Conservation (phyloP, 2,329 filamentous ascomycete genomes). For the Pyricularia pennisetigena region DNA sequence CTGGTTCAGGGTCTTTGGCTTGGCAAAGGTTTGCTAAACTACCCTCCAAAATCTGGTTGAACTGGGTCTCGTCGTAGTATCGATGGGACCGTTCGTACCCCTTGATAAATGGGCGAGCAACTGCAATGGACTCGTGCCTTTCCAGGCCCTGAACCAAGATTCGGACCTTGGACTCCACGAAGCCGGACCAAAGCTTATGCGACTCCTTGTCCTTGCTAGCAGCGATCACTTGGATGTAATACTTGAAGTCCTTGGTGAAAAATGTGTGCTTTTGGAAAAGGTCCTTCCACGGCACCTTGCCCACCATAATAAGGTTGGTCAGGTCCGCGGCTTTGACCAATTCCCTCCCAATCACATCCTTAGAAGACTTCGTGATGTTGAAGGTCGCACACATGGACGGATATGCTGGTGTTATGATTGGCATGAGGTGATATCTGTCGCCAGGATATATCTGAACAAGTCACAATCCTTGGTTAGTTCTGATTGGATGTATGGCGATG, state of each 20-base stretch:
- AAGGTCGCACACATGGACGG: conserved; percentile 97
- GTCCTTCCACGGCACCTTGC: conserved; percentile 73
- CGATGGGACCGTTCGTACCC: conserved; percentile 76
- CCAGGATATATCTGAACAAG: conserved; percentile 56
- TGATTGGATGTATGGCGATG: neutral
- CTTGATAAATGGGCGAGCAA: conserved; percentile 89
- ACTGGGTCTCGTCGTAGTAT: conserved; percentile 36
- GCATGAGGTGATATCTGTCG: conserved; percentile 87
- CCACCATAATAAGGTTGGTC: conserved; percentile 67
- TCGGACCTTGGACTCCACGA: conserved; percentile 88
- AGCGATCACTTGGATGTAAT: conserved; percentile 83
- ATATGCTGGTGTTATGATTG: conserved; percentile 94
- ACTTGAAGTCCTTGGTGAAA: conserved; percentile 88
- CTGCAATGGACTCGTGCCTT: conserved; percentile 64
- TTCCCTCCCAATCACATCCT: conserved; percentile 74
- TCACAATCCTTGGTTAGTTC: conserved; percentile 6
- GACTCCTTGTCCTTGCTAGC: conserved; percentile 76
- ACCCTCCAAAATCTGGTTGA: conserved; percentile 44
- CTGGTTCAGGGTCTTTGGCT: conserved; percentile 24
- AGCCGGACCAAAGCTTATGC: conserved; percentile 79
- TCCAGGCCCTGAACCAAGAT: conserved; percentile 78
- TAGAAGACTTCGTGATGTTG: conserved; percentile 82
- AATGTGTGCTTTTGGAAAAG: conserved; percentile 87
- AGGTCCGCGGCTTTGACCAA: conserved; percentile 69
- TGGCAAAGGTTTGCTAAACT: conserved; percentile 34